These are phyloP conservation scores for Aristolochia fimbriata DNA, from an alignment of 164 flowering plant genomes.

Conservation along the genomic window DNA sequence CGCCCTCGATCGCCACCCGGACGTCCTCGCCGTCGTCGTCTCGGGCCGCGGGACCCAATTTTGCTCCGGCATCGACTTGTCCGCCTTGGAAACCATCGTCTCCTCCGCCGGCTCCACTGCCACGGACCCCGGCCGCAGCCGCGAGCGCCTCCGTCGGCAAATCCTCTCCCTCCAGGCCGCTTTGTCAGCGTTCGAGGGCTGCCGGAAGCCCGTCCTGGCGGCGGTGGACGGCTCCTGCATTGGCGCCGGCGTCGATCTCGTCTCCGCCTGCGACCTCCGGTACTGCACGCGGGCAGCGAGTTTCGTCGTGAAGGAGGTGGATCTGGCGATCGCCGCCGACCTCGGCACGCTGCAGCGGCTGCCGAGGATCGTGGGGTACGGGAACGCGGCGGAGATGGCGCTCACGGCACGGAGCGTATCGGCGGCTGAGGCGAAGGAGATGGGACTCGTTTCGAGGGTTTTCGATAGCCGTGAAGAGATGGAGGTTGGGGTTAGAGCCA, in stretches of 20 bases:
- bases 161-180: constrained; percentile 59
- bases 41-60: constrained; percentile 51
- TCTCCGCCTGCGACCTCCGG: constrained; percentile 82
- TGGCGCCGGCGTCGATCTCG: constrained; percentile 75
- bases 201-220: constrained; percentile 80
- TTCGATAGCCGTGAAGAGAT: constrained; percentile 41
- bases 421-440: constrained; percentile 55
- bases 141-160: constrained; percentile 46
- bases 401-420: constrained; percentile 58
- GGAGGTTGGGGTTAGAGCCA: constrained; percentile 34
- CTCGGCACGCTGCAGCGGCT: constrained; percentile 87
- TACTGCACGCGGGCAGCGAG: constrained; percentile 47
- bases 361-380: constrained; percentile 71
- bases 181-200: constrained; percentile 58
- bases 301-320: constrained; percentile 87
- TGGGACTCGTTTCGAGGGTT: constrained; percentile 69
- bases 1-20: constrained; percentile 58
- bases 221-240: constrained; percentile 69
- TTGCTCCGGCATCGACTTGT: constrained; percentile 84
- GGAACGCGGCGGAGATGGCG: constrained; percentile 73
- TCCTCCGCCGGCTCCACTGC: constrained; percentile 10
- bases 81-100: constrained; percentile 14
- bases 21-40: constrained; percentile 52
- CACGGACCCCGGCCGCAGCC: constrained; percentile 30
- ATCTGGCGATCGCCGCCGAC: constrained; percentile 72